Conservation (phyloP, 148 eudicot species). For the Camellia japonica region DNA sequence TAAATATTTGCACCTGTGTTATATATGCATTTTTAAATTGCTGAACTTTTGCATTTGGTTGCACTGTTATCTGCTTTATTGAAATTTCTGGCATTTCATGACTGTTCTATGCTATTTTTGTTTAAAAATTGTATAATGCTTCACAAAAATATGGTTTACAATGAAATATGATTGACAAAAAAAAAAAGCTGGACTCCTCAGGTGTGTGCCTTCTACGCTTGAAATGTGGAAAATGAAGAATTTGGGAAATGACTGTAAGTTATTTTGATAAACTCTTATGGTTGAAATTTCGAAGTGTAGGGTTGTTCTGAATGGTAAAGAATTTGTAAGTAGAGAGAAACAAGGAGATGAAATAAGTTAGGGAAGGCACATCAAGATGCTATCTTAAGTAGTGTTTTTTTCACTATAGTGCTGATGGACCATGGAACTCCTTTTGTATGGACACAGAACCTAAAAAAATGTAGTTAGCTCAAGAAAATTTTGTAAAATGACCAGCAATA, state of each 20-base stretch:
- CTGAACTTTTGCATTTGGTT: background rate
- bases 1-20: background rate
- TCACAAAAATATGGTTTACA: background rate
- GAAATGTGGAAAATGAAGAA: conserved; percentile 2
- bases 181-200: background rate
- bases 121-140: background rate
- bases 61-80: background rate
- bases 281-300: background rate
- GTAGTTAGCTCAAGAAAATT: background rate
- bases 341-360: background rate
- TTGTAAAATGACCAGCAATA: background rate
- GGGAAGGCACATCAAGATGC: background rate
- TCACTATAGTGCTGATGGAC: background rate
- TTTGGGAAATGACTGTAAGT: background rate
- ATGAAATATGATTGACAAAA: background rate
- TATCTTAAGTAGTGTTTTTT: background rate
- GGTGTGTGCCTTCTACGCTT: background rate
- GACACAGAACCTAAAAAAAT: background rate
- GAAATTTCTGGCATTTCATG: background rate
- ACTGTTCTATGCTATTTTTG: background rate
- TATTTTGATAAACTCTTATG: background rate
- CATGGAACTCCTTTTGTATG: background rate
- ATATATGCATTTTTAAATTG: background rate
- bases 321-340: background rate
- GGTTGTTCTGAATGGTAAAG: background rate